A percentile compares a stretch with the other conserved stretches of the same genome.
Evolutionary conservation across 2,329 filamentous ascomycete species (phyloP).

Genomic region (Simplicillium sp.): DNA sequence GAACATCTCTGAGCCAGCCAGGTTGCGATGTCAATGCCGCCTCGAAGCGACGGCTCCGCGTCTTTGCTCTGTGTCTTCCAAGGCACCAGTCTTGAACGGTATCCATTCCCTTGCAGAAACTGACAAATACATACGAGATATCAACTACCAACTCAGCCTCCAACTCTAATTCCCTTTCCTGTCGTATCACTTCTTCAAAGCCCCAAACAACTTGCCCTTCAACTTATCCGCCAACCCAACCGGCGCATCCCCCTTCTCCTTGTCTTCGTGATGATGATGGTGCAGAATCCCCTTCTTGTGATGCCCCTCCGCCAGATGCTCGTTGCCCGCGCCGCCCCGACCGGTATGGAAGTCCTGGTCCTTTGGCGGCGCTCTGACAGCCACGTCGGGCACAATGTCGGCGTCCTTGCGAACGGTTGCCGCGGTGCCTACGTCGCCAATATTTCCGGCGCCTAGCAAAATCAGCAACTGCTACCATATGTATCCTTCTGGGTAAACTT

Average conservation of each 20-base stretch:
- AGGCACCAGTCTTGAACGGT: no score
- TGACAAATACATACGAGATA: no score
- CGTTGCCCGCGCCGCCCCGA: slow-evolving; percentile 52
- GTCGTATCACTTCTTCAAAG: slow-evolving; percentile 38
- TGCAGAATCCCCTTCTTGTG: slow-evolving; percentile 2
- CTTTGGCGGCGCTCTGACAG: slow-evolving; percentile 37
- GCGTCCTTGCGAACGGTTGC: slow-evolving; percentile 34
- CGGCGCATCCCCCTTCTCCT: slow-evolving; percentile 17
- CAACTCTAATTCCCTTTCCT: no score
- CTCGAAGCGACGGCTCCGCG: no score
- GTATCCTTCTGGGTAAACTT: slow-evolving; percentile 11
- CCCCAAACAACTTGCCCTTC: slow-evolving; percentile 43
- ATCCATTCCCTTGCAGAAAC: no score
- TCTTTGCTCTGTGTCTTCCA: no score
- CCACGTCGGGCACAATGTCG: slow-evolving; percentile 43
- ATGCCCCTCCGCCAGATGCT: slow-evolving; percentile 24
- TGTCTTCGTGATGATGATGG: slow-evolving; percentile 6
- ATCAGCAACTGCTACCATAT: neutral
- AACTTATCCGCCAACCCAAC: slow-evolving; percentile 45
- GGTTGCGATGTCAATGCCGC: no score
- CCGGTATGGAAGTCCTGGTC: slow-evolving; percentile 46
- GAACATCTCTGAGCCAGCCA: no score
- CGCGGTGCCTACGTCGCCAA: slow-evolving; percentile 36
- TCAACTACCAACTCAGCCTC: no score
- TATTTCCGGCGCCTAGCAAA: slow-evolving; percentile 45